Conservation (phyloP, 176 grass and related monocot species). For the Ampelocalamus luodianensis region DNA sequence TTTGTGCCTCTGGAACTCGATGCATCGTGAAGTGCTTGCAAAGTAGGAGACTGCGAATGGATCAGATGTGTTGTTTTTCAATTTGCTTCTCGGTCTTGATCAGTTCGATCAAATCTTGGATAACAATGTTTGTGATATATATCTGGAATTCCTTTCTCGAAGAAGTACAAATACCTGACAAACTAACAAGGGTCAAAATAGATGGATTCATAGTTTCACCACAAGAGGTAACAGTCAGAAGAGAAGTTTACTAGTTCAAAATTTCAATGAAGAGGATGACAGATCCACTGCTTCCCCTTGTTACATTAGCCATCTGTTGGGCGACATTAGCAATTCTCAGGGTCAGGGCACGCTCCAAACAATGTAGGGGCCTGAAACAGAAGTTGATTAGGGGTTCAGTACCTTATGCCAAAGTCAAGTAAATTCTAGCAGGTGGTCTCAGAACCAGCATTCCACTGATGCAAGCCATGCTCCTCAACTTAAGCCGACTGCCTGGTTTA, state of each 20-base stretch:
- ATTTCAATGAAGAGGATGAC: slow-evolving; percentile 95
- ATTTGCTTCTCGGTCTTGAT: slow-evolving; percentile 89
- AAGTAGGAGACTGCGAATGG: slow-evolving; percentile 77
- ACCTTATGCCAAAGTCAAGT: neutral
- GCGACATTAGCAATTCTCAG: slow-evolving; percentile 95
- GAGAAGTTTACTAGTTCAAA: slow-evolving; percentile 80
- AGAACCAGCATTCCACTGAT: too few relatives aligned
- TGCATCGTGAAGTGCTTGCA: slow-evolving; percentile 80
- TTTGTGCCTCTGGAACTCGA: slow-evolving; percentile 94
- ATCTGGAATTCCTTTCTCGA: slow-evolving; percentile 94
- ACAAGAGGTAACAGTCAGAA: slow-evolving; percentile 13
- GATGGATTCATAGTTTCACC: slow-evolving; percentile 9
- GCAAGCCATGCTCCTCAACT: too few relatives aligned
- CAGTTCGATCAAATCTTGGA: slow-evolving; percentile 90
- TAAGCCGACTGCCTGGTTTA: too few relatives aligned
- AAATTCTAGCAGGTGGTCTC: too few relatives aligned
- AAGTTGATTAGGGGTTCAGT: slow-evolving; percentile 5
- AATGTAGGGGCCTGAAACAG: slow-evolving; percentile 81
- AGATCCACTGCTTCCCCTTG: too few relatives aligned
- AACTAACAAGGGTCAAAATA: slow-evolving; percentile 10
- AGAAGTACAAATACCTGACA: slow-evolving; percentile 91
- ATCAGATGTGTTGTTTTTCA: slow-evolving; percentile 58
- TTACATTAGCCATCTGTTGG: slow-evolving; percentile 85
- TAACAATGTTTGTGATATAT: slow-evolving; percentile 84
- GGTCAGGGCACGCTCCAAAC: slow-evolving; percentile 72